Base-by-base conservation (phyloP, 495 filamentous ascomycete species). In the Penicillium dipodomyicola region DNA sequence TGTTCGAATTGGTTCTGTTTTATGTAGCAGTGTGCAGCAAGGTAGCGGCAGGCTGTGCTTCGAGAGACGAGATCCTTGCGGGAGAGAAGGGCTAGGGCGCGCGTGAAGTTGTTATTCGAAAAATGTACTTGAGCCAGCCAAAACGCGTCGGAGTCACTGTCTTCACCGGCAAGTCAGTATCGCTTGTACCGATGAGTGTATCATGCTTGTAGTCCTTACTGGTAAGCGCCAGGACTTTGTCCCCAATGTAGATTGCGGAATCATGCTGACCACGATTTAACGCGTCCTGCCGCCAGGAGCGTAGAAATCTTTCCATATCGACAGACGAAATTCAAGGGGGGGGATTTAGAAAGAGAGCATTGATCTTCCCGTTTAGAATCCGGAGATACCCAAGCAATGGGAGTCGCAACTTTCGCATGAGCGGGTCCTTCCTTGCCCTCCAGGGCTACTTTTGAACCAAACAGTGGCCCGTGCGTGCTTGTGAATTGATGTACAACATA, bases 51-150 rank as follows among this genome's bases (percentile, higher is more conserved):
- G 27, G 91, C 85, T 2, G 91, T 82, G 59, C 87, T 96, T 58
- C 85, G 81, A n/a, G 80, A 70, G 59, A 96, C 82, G 23, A 97
- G 84, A 68, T 92, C 87, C 70, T 92, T 87, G 57, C 89, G 87
- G n/a, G 84, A 82, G 40, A 99, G 82, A 52, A 97, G 87, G 51
- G 86, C 83, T 57, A 92, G 84, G 3, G 95, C 92, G 58, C 92
- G 87, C 1, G 88, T 92, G 71, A 94, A 96, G 74, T 97, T 96
- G 45, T 91, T 90, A 39, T 91, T 93, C 11, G 84, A 85, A 73
- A 97, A 97, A 71, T 99, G 92, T 43, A 96, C 86, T 69, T 96
- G 90, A 10, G 93, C 93, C 44, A 97, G 84, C 85, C 88, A 95
- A 68, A 96, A 95, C 49, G 91, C 92, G 72, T 97, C 93, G 35